A percentile compares a stretch with the other conserved stretches of the same genome.
phyloP scores from a whole-genome alignment of 1,284 basidiomycete species.

The Bondarzewia mesenterica region DNA sequence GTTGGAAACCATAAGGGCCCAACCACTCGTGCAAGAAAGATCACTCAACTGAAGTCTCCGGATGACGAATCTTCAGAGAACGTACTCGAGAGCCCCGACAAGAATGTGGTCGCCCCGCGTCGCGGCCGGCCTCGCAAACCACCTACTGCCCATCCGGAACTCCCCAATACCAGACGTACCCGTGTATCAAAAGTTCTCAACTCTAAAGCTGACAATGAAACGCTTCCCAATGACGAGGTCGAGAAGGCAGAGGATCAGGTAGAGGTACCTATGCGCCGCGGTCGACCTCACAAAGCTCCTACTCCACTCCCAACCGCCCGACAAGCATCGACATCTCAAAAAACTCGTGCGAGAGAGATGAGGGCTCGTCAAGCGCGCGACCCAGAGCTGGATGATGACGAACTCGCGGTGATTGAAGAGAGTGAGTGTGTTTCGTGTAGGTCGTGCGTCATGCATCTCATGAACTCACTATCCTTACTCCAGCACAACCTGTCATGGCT shows the following conservation, averaged over 20 bases:
- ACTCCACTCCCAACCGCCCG: no score
- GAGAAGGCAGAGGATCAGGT: background rate
- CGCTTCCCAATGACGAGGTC: background rate
- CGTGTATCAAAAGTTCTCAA: background rate
- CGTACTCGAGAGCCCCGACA: background rate
- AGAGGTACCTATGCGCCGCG: background rate
- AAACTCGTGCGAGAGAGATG: no score
- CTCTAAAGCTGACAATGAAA: background rate
- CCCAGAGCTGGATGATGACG: no score
- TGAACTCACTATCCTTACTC: no score
- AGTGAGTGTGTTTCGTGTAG: no score
- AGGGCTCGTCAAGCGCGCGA: no score
- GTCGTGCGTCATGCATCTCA: no score
- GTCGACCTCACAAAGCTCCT: background rate
- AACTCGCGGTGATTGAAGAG: no score
- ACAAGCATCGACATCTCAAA: no score
- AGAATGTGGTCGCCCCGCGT: background rate
- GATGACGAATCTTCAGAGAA: background rate
- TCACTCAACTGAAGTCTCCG: background rate
- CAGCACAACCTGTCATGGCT: no score
- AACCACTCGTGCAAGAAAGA: background rate
- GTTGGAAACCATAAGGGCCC: background rate
- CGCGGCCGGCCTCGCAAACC: background rate
- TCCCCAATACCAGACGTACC: background rate
- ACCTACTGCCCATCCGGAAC: background rate